Evolutionary conservation across 2,329 filamentous ascomycete genomes (phyloP), one percentile per base, ranked within the genome.

Genomic region (Trichoderma sp.): DNA sequence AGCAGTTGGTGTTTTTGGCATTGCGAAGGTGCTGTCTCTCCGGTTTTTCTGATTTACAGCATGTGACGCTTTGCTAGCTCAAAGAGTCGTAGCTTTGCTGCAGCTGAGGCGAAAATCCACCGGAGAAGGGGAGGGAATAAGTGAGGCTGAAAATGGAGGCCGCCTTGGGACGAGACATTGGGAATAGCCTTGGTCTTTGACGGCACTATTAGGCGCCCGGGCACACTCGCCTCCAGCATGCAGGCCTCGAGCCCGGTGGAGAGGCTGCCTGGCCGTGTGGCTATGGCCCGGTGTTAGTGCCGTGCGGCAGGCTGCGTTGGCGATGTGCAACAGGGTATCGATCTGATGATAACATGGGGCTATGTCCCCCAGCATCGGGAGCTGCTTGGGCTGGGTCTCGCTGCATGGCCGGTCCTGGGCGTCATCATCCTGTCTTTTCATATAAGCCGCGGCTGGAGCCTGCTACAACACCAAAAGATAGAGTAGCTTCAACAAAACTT

Each of bases 71-170:
- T n/a, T 40, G 47, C 31, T 63, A 55, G 61, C 31, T 37, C 24
- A 10, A 63, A 21, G 8, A 49, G 47, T 49, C 21, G 21, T 49
- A 49, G 47, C 33, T 43, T 43, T n/a, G 40, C 47, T 49, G 47
- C 47, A 33, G 61, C 61, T 63, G 61, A 63, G 40, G 2, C 13
- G 11, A 49, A 14, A 24, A 10, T 24, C 40, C 11, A 8, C 47
- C n/a, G 43, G 47, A 8, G 49, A 8, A 14, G 10, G 37, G 35
- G 40, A 31, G n/a, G 35, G 31, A 10, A 27, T 31, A 29, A 29
- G 47, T 66, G 61, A 67, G 68, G 68, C 68, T 69, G 62, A 69
- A 33, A 57, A 59, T 29, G 21, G 27, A 40, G 24, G 55, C 40
- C 24, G 40, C 61, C 40, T 60, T 43, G 53, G 56, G 7, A 16